These are phyloP conservation scores for Grammothele lineata DNA, from an alignment of 768 basidiomycete genomes.

Conservation along the genomic window DNA sequence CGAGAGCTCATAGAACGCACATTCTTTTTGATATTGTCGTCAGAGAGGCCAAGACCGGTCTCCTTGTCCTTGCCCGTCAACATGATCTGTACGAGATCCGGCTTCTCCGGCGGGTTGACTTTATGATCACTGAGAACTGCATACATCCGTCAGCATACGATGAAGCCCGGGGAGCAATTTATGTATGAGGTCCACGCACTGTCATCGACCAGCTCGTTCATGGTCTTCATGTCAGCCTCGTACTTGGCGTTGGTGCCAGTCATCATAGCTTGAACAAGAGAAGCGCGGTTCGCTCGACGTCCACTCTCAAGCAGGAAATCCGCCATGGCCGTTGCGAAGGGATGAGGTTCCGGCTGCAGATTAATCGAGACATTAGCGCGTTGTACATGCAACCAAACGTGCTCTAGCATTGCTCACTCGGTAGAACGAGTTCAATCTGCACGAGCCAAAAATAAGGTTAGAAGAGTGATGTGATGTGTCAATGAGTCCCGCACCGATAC, in stretches of 20 bases:
- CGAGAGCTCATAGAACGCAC: no score
- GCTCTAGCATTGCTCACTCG: constrained; percentile 18
- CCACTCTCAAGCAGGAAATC: constrained; percentile 38
- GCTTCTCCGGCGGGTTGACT: constrained; percentile 33
- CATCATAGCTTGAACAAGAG: constrained; percentile 33
- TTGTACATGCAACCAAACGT: background rate
- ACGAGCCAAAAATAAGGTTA: background rate
- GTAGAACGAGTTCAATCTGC: constrained; percentile 45
- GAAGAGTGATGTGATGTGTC: no score
- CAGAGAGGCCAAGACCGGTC: constrained; percentile 37
- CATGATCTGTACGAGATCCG: constrained; percentile 43
- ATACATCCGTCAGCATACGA: no score
- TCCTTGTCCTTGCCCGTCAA: constrained; percentile 39
- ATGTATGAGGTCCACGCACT: no score
- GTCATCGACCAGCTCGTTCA: constrained; percentile 34
- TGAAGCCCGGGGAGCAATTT: no score
- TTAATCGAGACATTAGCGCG: background rate
- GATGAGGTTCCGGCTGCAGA: constrained; percentile 31
- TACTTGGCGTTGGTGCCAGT: constrained; percentile 33
- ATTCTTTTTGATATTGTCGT: constrained; percentile 40
- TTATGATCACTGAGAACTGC: constrained; percentile 37
- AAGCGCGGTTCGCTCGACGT: constrained; percentile 31
- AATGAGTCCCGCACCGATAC: constrained; percentile 34
- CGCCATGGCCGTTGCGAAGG: constrained; percentile 39
- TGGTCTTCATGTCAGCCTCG: constrained; percentile 35